phyloP scores from a whole-genome alignment of 352 stramenopile species.

The Globisporangium paroecandrum region DNA sequence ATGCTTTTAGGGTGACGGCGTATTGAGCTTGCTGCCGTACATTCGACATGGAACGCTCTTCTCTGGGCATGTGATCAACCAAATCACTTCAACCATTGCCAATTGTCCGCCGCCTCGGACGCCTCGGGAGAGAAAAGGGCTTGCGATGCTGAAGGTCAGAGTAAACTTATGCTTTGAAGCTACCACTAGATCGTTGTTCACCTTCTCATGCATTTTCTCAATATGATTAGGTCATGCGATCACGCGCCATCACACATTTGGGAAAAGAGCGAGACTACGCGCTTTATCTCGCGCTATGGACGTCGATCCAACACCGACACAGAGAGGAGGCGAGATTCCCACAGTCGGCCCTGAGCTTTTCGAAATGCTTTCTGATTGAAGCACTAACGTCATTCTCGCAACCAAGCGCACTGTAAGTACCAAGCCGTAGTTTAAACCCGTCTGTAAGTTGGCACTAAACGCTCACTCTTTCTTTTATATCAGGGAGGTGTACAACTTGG shows the following conservation, averaged over 20 bases:
- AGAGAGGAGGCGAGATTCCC: conserved; percentile 2
- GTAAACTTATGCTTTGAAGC: neutral
- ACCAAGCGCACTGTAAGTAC: conserved; percentile 12
- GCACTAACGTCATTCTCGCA: conserved; percentile 3
- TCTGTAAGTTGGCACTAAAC: neutral
- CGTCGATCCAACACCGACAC: conserved; percentile 14
- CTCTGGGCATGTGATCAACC: conserved; percentile 45
- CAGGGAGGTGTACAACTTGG: conserved; percentile 33
- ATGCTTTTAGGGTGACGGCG: conserved; percentile 35
- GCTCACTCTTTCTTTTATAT: neutral
- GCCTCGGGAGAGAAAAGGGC: conserved; percentile 45
- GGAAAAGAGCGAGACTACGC: conserved; percentile 66
- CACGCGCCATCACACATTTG: conserved; percentile 50
- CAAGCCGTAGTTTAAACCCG: neutral
- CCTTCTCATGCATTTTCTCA: neutral
- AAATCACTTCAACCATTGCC: conserved; percentile 38
- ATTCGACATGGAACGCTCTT: conserved; percentile 69
- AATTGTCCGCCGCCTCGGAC: conserved; percentile 33
- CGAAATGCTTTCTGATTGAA: conserved; percentile 10
- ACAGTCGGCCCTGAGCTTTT: neutral
- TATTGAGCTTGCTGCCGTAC: conserved; percentile 73
- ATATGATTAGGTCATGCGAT: conserved; percentile 53
- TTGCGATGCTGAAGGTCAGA: conserved; percentile 59
- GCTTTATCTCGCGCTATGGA: conserved; percentile 56
- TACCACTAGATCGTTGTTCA: neutral